phyloP scores from a whole-genome alignment of 306 rosid species.

The Leucaena leucocephala region DNA sequence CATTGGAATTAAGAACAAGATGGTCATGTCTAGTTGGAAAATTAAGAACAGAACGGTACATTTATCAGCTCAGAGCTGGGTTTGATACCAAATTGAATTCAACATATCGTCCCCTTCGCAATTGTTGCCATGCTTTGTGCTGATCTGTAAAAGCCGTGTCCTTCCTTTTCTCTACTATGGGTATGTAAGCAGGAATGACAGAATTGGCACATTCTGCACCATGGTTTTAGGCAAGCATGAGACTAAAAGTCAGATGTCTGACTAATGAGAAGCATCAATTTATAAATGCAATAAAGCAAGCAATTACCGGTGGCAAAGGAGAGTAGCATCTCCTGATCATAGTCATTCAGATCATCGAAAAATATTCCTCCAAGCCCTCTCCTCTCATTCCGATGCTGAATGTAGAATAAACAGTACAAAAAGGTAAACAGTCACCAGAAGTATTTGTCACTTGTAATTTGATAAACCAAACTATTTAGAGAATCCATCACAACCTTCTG shows the following conservation, averaged over 20 bases:
- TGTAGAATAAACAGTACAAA: constrained; percentile 31
- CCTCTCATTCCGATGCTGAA: constrained; percentile 93
- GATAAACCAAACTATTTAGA: not conserved
- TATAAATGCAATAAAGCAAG: constrained; percentile 1
- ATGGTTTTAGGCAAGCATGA: constrained; percentile 32
- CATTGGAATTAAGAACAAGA: not conserved
- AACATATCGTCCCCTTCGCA: constrained; percentile 93
- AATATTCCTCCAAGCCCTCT: constrained; percentile 98
- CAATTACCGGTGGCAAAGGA: constrained; percentile 89
- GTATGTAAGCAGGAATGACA: constrained; percentile 89
- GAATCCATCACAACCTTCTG: constrained; percentile 13
- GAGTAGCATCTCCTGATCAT: constrained; percentile 98
- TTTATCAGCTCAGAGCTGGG: not conserved
- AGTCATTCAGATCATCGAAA: constrained; percentile 92
- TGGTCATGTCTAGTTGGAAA: constrained; percentile 17
- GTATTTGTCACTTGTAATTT: constrained; percentile 16
- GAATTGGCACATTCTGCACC: constrained; percentile 92
- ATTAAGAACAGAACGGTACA: not conserved
- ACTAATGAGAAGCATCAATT: constrained; percentile 13
- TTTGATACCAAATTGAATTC: constrained; percentile 89
- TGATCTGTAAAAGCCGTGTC: constrained; percentile 73
- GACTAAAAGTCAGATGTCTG: constrained; percentile 12
- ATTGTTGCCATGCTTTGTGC: constrained; percentile 94
- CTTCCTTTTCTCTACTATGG: constrained; percentile 91
- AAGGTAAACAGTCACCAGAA: constrained; percentile 27